These are phyloP conservation scores for Abrus pulchellus DNA, from an alignment of 306 rosid species.

Conservation along the genomic window DNA sequence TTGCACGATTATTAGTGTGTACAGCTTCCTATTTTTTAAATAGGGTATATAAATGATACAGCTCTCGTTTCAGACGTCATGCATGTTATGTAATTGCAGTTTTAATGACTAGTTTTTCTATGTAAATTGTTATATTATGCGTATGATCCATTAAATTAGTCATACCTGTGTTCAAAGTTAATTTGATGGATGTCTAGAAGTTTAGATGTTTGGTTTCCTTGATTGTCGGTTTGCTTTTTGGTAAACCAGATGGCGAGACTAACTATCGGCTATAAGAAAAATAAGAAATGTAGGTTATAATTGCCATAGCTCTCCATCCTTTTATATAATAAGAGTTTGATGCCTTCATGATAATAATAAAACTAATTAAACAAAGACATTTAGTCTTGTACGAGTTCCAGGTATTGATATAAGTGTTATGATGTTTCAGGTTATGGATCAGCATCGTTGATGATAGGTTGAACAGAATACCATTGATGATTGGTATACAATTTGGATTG, in stretches of 20 bases:
- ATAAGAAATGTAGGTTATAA: constrained; percentile 19
- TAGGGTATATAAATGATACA: constrained; percentile 13
- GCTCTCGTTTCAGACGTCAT: constrained; percentile 19
- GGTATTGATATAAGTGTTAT: constrained; percentile 55
- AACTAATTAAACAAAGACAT: constrained; percentile 16
- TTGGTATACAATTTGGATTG: constrained; percentile 42
- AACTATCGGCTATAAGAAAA: constrained; percentile 8
- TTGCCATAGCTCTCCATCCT: constrained; percentile 16
- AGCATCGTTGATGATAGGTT: constrained; percentile 44
- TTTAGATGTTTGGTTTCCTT: constrained; percentile 32
- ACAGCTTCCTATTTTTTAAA: background rate
- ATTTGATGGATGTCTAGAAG: constrained; percentile 1
- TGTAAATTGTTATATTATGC: background rate
- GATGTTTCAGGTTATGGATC: constrained; percentile 68
- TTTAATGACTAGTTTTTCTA: constrained; percentile 1
- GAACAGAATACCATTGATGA: constrained; percentile 53
- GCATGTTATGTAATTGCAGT: background rate
- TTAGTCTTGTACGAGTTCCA: constrained; percentile 39
- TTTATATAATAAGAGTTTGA: constrained; percentile 4
- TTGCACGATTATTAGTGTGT: constrained; percentile 7
- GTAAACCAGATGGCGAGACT: constrained; percentile 12
- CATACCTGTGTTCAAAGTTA: background rate
- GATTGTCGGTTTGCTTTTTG: constrained; percentile 26
- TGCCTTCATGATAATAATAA: constrained; percentile 4
- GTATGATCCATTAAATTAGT: constrained; percentile 10